Conservation (phyloP, 805 yeast genomes). For the Yamadazyma tumulicola region DNA sequence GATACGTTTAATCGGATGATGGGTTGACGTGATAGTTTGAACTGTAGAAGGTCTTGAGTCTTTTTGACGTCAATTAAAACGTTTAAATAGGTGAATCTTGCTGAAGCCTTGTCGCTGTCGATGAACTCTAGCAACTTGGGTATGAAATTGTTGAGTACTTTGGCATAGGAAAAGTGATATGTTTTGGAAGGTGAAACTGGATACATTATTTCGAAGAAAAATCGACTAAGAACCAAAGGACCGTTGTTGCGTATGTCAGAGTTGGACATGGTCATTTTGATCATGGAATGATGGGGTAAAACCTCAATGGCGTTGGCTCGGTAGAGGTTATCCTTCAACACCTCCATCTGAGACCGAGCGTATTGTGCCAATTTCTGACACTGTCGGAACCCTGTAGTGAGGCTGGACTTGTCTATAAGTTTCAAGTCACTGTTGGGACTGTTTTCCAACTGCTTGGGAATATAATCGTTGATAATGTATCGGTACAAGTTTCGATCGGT, state of each 20-base stretch:
- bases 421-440: slow-evolving; percentile 7
- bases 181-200: slow-evolving; percentile 31
- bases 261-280: neutral
- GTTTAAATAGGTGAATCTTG: slow-evolving; percentile 20
- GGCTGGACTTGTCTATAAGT: slow-evolving; percentile 8
- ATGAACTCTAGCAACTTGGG: slow-evolving; percentile 19
- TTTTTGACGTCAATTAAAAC: slow-evolving; percentile 16
- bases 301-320: neutral
- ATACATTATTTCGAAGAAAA: slow-evolving; percentile 23
- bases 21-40: slow-evolving; percentile 23
- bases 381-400: slow-evolving; percentile 11
- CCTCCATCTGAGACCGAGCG: slow-evolving; percentile 6
- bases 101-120: slow-evolving; percentile 1
- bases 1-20: slow-evolving; percentile 2
- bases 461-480: slow-evolving; percentile 23
- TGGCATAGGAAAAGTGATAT: slow-evolving; percentile 40
- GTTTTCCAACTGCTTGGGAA: slow-evolving; percentile 15
- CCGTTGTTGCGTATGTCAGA: slow-evolving; percentile 6
- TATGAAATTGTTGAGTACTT: slow-evolving; percentile 28
- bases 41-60: slow-evolving; percentile 2
- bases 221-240: slow-evolving; percentile 23
- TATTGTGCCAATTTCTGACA: slow-evolving; percentile 8
- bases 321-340: slow-evolving; percentile 6
- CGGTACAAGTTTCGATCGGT: slow-evolving; percentile 61
- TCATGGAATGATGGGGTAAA: slow-evolving; percentile 2